Base-by-base conservation (phyloP, 768 basidiomycete genomes). In the Cyclocybe aegerita region DNA sequence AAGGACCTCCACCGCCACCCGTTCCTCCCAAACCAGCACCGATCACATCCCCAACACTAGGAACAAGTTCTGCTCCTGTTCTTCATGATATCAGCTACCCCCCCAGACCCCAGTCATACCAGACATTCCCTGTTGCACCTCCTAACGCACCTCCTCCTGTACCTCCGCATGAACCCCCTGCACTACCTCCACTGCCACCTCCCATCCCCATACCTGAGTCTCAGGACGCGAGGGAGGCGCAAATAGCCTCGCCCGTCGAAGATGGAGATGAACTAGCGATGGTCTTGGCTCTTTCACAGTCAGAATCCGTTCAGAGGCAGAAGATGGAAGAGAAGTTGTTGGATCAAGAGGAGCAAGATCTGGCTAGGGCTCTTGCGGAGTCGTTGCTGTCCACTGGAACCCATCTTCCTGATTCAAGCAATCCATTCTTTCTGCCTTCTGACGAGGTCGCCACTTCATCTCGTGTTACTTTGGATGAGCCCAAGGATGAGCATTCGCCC, bases 311-410 rank as follows among this genome's bases (percentile, higher is more conserved):
- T 11, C 59, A 68, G 34, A 63, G 66, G 43, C 58, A 69, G 55
- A 60, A 61, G 23, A 47, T 64, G 31, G 65, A 68, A 42, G 66
- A 71, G 16, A 68, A 70, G 42, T 51, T 77, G 12, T 59, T 53
- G 5, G 63, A 53, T 48, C 74, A 77, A 54, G 87, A 90, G 60
- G 85, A 88, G 50, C 81, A 82, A 30, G 84, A 89, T 38, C 69
- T 90, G 10, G 80, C 79, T 15, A 74, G 73, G 53, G 89, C 87
- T 0, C 57, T 91, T 50, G 75, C 80, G 55, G 67, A 66, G 45
- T 70, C 69, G 1, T 57, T 70, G 57, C 37, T 58, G 32, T 55
- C 58, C 3, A 59, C 57, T n/a, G 60, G 54, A 38, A 56, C 41
- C 15, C 51, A 57, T 35, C 9, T 52, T 10, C 39, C 44, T 37